A percentile compares a stretch with the other conserved stretches of the same genome.
These are phyloP conservation scores for Adansonia madagascariensis DNA, from an alignment of 441 rosid genomes.

Conservation along the genomic window DNA sequence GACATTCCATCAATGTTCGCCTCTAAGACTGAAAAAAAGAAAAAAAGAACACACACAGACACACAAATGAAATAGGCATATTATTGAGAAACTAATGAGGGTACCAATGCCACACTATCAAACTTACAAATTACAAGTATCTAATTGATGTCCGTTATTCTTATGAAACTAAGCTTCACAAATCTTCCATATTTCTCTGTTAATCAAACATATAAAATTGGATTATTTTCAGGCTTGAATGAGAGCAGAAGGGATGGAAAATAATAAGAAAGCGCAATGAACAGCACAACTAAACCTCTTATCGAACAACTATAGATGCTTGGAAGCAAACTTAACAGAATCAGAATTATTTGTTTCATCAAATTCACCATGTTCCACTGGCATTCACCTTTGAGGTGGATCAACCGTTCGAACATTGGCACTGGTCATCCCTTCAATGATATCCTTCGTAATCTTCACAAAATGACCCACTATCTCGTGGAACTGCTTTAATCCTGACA, in stretches of 20 bases:
- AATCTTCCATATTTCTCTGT: constrained; percentile 42
- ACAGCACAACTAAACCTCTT: constrained; percentile 43
- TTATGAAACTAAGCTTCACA: constrained; percentile 40
- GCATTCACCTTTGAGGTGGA: constrained; percentile 79
- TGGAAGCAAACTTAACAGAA: constrained; percentile 39
- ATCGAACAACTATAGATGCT: constrained; percentile 41
- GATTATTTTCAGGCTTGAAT: constrained; percentile 56
- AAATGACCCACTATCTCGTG: constrained; percentile 88
- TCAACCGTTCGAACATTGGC: constrained; percentile 88
- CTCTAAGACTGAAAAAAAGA: not conserved
- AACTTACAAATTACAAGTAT: constrained; percentile 42
- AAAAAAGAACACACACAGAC: too few relatives aligned
- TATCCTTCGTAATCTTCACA: constrained; percentile 91
- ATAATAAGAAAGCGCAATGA: not conserved
- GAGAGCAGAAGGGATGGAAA: constrained; percentile 16
- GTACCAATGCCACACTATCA: constrained; percentile 17
- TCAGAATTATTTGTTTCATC: constrained; percentile 26
- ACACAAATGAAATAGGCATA: not conserved
- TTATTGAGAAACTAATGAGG: not conserved
- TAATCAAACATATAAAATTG: constrained; percentile 45
- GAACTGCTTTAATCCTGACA: constrained; percentile 88
- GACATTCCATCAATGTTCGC: not conserved
- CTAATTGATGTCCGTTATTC: constrained; percentile 50
- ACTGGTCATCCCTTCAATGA: constrained; percentile 80
- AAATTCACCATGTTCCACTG: constrained; percentile 23